phyloP scores from a whole-genome alignment of 257 asterid genomes.

The Linaria vulgaris region DNA sequence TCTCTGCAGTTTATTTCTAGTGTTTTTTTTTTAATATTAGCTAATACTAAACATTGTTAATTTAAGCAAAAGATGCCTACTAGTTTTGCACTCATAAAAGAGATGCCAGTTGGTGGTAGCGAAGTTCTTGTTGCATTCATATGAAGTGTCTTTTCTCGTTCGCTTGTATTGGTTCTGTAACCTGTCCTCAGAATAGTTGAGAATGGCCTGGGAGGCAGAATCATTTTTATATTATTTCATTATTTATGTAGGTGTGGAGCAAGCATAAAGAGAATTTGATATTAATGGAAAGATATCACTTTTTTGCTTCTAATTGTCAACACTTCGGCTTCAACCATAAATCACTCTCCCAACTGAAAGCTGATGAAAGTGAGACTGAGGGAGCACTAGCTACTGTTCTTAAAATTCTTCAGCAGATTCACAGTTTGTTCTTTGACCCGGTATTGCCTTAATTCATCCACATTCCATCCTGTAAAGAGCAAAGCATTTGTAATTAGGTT shows the following conservation, averaged over 20 bases:
- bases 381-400: slow-evolving; percentile 85
- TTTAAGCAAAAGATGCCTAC: too few relatives aligned
- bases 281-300: slow-evolving; percentile 87
- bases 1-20: too few relatives aligned
- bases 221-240: slow-evolving; percentile 8
- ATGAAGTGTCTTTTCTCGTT: too few relatives aligned
- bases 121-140: too few relatives aligned
- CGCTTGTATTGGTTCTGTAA: too few relatives aligned
- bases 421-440: slow-evolving; percentile 52
- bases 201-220: slow-evolving; percentile 2
- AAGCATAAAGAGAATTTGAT: slow-evolving; percentile 82
- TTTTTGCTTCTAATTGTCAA: slow-evolving; percentile 81
- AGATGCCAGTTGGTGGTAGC: too few relatives aligned
- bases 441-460: slow-evolving; percentile 32
- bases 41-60: too few relatives aligned
- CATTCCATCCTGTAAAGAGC: background rate
- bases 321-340: slow-evolving; percentile 61
- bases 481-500: background rate
- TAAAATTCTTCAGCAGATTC: slow-evolving; percentile 59
- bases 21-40: too few relatives aligned
- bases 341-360: slow-evolving; percentile 62
- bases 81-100: too few relatives aligned
- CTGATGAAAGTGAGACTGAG: slow-evolving; percentile 81
- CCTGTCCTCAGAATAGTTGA: background rate
- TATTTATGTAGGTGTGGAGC: slow-evolving; percentile 65